These are phyloP conservation scores for Ehretia macrophylla DNA, from an alignment of 257 asterid genomes.

Conservation along the genomic window DNA sequence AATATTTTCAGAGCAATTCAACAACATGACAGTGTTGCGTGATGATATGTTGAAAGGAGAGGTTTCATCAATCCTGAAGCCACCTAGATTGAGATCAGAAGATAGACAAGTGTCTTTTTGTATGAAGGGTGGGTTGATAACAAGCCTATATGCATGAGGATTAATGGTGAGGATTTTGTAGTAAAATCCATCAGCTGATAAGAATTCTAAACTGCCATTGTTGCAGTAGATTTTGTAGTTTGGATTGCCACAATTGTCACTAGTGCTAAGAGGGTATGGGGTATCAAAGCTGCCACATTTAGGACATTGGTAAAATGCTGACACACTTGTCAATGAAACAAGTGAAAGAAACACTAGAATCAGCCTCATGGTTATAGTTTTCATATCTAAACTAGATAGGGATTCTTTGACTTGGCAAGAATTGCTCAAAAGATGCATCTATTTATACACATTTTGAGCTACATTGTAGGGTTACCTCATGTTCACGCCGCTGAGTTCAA, in stretches of 20 bases:
- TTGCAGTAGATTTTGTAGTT: conserved; percentile 25
- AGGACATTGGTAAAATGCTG: conserved; percentile 20
- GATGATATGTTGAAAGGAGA: conserved; percentile 44
- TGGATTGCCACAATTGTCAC: conserved; percentile 29
- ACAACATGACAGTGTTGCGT: conserved; percentile 29
- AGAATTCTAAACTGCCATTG: conserved; percentile 20
- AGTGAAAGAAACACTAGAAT: conserved; percentile 20
- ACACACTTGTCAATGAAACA: conserved; percentile 2
- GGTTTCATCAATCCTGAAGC: conserved; percentile 27
- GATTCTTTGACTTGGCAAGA: background rate
- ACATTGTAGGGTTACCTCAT: background rate
- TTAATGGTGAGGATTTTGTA: conserved; percentile 33
- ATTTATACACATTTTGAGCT: conserved; percentile 10
- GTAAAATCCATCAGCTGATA: conserved; percentile 17
- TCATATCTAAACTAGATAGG: background rate
- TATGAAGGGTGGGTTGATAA: conserved; percentile 26
- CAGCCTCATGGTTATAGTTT: background rate
- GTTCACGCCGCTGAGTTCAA: too few species aligned
- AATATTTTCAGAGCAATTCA: conserved; percentile 32
- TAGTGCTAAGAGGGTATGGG: conserved; percentile 40
- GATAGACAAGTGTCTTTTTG: conserved; percentile 22
- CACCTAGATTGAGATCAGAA: conserved; percentile 27
- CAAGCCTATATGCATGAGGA: conserved; percentile 16
- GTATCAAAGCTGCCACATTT: conserved; percentile 29
- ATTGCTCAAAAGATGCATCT: background rate